A percentile compares a stretch with the other conserved stretches of the same genome.
Conservation (phyloP, 805 yeast species). For the Tanozyma kutaoensis region DNA sequence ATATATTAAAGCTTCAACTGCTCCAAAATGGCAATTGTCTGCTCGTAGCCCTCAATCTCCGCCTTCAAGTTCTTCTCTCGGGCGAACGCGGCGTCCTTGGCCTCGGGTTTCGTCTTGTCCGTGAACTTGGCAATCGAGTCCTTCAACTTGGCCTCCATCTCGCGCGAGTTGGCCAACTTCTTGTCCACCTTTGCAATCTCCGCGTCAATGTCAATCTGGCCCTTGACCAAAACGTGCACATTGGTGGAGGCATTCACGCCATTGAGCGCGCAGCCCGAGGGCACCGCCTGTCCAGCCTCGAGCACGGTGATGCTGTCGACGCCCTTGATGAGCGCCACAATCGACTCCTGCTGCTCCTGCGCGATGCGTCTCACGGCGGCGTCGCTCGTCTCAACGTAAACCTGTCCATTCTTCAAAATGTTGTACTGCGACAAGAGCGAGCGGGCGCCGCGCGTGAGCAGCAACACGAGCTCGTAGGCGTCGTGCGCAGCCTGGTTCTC, state of each 20-base stretch:
- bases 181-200: slow-evolving; percentile 75
- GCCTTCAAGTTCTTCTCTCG: slow-evolving; percentile 63
- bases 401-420: slow-evolving; percentile 78
- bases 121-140: slow-evolving; percentile 74
- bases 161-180: slow-evolving; percentile 51
- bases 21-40: slow-evolving; percentile 76
- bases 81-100: slow-evolving; percentile 60
- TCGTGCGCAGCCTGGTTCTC: slow-evolving; percentile 52
- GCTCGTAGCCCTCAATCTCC: slow-evolving; percentile 81
- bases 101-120: slow-evolving; percentile 71
- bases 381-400: slow-evolving; percentile 61
- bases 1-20: slow-evolving; percentile 40
- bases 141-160: slow-evolving; percentile 46
- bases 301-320: slow-evolving; percentile 66
- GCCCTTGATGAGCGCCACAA: slow-evolving; percentile 84
- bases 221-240: slow-evolving; percentile 87
- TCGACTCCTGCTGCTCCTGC: slow-evolving; percentile 65
- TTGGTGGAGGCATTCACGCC: slow-evolving; percentile 70
- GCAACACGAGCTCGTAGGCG: slow-evolving; percentile 76
- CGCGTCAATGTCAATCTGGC: slow-evolving; percentile 83
- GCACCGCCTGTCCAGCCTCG: slow-evolving; percentile 39
- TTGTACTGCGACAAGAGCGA: slow-evolving; percentile 84
- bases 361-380: slow-evolving; percentile 38
- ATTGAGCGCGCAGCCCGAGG: slow-evolving; percentile 82
- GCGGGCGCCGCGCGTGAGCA: slow-evolving; percentile 82